Base-by-base conservation (phyloP, 1,284 basidiomycete genomes). In the Fistulina hepatica region DNA sequence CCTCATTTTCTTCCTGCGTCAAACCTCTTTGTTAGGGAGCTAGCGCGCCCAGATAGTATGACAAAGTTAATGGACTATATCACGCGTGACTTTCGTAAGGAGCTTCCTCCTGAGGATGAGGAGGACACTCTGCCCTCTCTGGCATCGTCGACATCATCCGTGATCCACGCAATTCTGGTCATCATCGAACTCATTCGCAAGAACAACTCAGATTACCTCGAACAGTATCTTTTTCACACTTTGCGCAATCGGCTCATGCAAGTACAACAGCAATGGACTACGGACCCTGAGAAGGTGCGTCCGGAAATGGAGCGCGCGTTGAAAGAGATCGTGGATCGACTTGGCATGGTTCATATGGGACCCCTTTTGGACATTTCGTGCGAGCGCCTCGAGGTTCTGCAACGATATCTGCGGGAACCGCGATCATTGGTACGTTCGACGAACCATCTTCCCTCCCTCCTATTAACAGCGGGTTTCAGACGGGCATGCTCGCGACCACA, bases 121-220 rank as follows among this genome's bases (percentile, higher is more conserved):
- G 34, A 41, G 20, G 37, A 37, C 24, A 23, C 41, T 3, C 55
- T 73, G n/a, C 82, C 84, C 0, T 80, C 75, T 20, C 62, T 75
- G 12, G 81, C 86, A 40, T 82, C 81, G 2, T 74, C 78, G n/a
- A 78, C 81, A 1, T 97, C 93, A 5, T 91, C 91, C 0, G 76
- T 97, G 32, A 73, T 86, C 21, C 81, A 91, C 44, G 83, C 90
- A 19, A 85, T 94, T 48, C 83, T 84, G 36, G 78, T 98, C 51
- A 71, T 97, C 46, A 86, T 97, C 51, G 95, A 99, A 58, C 73
- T 99, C 25, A 97, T 99, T 49, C 76, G 95, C 39, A 93, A 97
- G 58, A 98, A 98, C 61, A 98, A 98, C 60, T 94, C 92, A 37
- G 94, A 99, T 58, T 97, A 93, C 57, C 94, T 95, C 54, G 95